phyloP scores from a whole-genome alignment of 139 green algal species.

The Tetradesmus obliquus region DNA sequence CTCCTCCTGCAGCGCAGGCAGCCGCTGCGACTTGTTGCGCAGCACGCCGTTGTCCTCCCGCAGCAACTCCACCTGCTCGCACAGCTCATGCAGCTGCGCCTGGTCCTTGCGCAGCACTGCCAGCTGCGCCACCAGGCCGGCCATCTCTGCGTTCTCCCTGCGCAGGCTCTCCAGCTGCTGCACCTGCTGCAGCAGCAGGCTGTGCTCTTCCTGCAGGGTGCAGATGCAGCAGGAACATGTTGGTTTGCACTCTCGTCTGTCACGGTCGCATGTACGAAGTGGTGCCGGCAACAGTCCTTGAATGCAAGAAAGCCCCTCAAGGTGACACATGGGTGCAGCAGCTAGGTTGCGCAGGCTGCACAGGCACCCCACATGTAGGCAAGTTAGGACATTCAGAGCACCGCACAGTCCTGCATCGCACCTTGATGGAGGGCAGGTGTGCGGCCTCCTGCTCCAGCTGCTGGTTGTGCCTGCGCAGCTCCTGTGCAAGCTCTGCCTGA shows the following conservation, averaged over 20 bases:
- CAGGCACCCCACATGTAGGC: too few species aligned
- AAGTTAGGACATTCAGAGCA: neutral
- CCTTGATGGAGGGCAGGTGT: neutral
- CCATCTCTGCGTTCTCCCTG: constrained; percentile 45
- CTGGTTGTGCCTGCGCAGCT: neutral
- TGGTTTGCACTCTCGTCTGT: neutral
- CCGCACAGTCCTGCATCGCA: neutral
- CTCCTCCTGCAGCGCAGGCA: constrained; percentile 41
- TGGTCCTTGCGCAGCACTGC: constrained; percentile 23
- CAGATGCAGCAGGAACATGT: neutral
- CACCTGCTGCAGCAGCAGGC: constrained; percentile 19
- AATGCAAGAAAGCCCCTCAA: too few species aligned
- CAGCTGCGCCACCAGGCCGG: constrained; percentile 25
- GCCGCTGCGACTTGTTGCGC: constrained; percentile 9
- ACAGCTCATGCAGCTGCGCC: constrained; percentile 36
- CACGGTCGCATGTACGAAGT: too few species aligned
- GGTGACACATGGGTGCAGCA: too few species aligned
- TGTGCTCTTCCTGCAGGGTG: constrained; percentile 23
- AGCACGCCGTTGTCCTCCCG: constrained; percentile 25
- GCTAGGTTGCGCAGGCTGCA: too few species aligned
- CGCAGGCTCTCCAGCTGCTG: constrained; percentile 41
- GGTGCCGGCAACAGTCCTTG: too few species aligned
- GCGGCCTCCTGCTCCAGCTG: constrained; percentile 5
- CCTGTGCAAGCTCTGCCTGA: neutral
- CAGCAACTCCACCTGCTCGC: constrained; percentile 30